phyloP scores from a whole-genome alignment of 371 early-diverging fungal species.

The Dichotomocladium elegans region DNA sequence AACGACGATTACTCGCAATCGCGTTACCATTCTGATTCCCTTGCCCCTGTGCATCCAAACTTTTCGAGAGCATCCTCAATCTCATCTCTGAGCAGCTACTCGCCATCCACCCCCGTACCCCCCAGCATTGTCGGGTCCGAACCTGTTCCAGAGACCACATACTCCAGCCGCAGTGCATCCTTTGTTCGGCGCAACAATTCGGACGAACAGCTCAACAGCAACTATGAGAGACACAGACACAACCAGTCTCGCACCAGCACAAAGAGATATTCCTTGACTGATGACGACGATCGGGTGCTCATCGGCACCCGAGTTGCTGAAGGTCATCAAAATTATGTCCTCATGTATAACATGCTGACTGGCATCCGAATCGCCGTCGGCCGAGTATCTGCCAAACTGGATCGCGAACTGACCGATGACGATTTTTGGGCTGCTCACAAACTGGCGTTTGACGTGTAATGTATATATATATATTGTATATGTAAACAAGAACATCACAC shows the following conservation, averaged over 20 bases:
- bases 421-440: constrained; percentile 91
- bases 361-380: constrained; percentile 80
- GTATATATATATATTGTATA: constrained; percentile 25
- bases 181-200: too few species aligned
- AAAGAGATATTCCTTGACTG: too few species aligned
- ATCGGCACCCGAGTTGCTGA: constrained; percentile 66
- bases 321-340: constrained; percentile 69
- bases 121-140: constrained; percentile 16
- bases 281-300: constrained; percentile 48
- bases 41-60: constrained; percentile 2
- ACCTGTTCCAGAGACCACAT: constrained; percentile 7
- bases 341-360: constrained; percentile 98
- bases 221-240: too few species aligned
- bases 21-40: neutral
- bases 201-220: too few species aligned
- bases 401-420: constrained; percentile 65
- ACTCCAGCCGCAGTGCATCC: too few species aligned
- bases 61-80: neutral
- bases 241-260: too few species aligned
- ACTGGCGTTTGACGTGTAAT: constrained; percentile 87
- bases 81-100: constrained; percentile 2
- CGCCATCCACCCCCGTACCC: constrained; percentile 17
- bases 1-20: neutral
- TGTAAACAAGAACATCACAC: constrained; percentile 81
- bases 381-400: constrained; percentile 82